Base-by-base conservation (phyloP, 768 basidiomycete species). In the Boletus fagicola region DNA sequence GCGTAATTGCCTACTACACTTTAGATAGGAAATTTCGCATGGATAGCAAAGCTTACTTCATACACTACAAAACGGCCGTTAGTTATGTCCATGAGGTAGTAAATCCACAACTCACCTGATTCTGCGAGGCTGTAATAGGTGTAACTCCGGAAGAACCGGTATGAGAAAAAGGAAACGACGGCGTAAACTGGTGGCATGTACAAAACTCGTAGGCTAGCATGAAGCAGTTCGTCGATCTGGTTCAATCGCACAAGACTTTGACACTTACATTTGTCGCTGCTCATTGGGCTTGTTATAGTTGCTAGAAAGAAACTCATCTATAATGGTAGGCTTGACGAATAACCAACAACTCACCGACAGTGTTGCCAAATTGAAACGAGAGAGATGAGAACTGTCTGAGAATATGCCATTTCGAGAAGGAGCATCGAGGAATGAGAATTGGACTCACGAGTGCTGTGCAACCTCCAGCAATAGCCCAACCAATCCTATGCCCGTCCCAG, bases 141-240 rank as follows among this genome's bases (percentile, higher is more conserved):
- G 66, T 90, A 94, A 56, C 81, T 75, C 39, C 90, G 82, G 76
- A 90, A 94, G 74, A 76, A 94, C 1, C 92, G 83, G 65, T 91
- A 95, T 28, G 89, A 90, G 63, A 90, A 82, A 76, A 94, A 95
- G 1, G 90, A 91, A 49, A 94, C 83, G 60, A 93, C 74, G 28
- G 86, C 87, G 69, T 89, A 93, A 43, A 93, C 78, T 1, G 85
- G 82, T 2, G 92, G 91, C 90, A 94, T 90, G 64, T 90, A 91
- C 60, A 93, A 66, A 46, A 93, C 84, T 56, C 91, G 84, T n/a
- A 92, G 64, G 56, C 88, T 90, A 66, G 13, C 28, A 49, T 33
- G 16, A 39, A 40, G n/a, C 9, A 35, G 20, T 40, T 49, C 26
- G 40, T 54, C 36, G 49, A 36, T 43, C 31, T 12, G 13, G 45